These are phyloP conservation scores for Tinospora cordifolia DNA, from an alignment of 164 flowering plant genomes.

Conservation along the genomic window DNA sequence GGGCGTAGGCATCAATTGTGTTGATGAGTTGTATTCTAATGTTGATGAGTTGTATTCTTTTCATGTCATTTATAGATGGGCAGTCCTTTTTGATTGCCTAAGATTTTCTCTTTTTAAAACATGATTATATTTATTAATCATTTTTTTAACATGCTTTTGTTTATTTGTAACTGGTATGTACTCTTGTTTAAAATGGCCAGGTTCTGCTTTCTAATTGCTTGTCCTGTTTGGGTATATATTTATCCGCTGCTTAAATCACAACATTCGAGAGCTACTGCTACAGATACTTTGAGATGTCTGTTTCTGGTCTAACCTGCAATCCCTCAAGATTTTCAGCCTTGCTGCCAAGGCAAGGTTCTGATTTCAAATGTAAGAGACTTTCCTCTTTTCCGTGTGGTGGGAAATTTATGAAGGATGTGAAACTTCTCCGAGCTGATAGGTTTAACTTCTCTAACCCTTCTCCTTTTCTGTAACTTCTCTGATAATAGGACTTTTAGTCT, in stretches of 20 bases:
- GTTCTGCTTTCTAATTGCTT: not conserved
- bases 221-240: not conserved
- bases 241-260: not conserved
- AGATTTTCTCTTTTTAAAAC: no score
- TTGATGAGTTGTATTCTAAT: not conserved
- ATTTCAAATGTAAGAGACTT: slow-evolving; percentile 15
- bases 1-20: not conserved
- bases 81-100: no score
- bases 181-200: not conserved
- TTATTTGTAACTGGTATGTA: not conserved
- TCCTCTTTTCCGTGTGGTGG: slow-evolving; percentile 17
- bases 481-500: not conserved
- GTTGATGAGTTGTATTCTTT: no score
- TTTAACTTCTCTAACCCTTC: slow-evolving; percentile 11
- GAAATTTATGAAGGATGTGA: slow-evolving; percentile 15
- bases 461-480: not conserved
- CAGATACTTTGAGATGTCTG: slow-evolving; percentile 7
- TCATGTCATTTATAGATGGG: no score
- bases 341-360: slow-evolving; percentile 20
- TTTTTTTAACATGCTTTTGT: not conserved
- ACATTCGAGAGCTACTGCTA: not conserved
- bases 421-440: slow-evolving; percentile 28
- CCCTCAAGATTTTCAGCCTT: slow-evolving; percentile 32
- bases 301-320: slow-evolving; percentile 46
- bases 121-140: not conserved